Base-by-base conservation (phyloP, 306 rosid species). In the Vigna unguiculata region DNA sequence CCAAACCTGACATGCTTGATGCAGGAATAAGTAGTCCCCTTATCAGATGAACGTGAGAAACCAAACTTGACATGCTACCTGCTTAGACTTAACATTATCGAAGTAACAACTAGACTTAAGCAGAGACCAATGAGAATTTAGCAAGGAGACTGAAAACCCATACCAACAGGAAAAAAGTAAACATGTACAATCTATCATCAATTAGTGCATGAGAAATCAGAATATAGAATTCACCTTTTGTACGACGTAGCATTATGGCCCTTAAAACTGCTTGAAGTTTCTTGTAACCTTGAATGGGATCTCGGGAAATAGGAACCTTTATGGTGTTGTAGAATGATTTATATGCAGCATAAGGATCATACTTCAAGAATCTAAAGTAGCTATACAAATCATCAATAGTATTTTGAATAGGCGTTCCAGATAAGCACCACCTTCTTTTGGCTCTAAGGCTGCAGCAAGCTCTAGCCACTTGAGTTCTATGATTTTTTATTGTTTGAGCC, bases 391-490 rank as follows among this genome's bases (percentile, higher is more conserved):
- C 99, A 75, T 95, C 99, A 66, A 95, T 91, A 38, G 91, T 75
- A 82, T 95, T 95, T 83, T 95, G 98, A 83, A 95, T 95, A 30
- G 98, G 99, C 4, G 99, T 95, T 78, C 99, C 98, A 68, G 99
- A 95, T 83, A 95, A 84, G 91, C 99, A 95, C 99, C 99, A 92
- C 85, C 99, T 88, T 82, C 96, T 89, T 87, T 91, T 92, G 79
- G 99, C 97, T 80, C 93, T 85, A 73, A 95, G 99, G 83, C 98
- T 89, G 82, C 93, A 92, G 71, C 99, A 95, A 40, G 99, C 99
- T 85, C 99, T 91, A 74, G 99, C 99, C 83, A 95, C 97, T 84
- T 92, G 97, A 87, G 99, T 95, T 84, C 97, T 90, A 85, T 92
- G 98, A 86, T 95, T 95, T 83, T 95, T 95, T 69, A 95, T 95